These are phyloP conservation scores for Porcisia deanei DNA, from an alignment of 208 protist species.

Conservation along the genomic window DNA sequence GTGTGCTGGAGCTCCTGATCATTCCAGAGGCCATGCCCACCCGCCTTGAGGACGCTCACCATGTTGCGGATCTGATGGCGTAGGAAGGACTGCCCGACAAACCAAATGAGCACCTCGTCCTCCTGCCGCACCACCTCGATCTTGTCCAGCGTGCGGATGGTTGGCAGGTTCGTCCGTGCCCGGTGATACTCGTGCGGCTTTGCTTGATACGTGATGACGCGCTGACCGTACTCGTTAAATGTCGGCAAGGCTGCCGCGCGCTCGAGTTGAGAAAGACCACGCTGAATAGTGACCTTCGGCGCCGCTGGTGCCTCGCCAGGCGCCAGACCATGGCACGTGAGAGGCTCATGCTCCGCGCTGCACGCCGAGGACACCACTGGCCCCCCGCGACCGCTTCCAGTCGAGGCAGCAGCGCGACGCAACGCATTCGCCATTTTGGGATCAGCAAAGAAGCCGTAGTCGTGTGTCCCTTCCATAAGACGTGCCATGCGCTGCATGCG, in stretches of 20 bases:
- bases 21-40: conserved; percentile 80
- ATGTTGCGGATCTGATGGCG: conserved; percentile 90
- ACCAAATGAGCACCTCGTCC: conserved; percentile 89
- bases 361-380: conserved; percentile 39
- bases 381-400: conserved; percentile 8
- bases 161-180: conserved; percentile 75
- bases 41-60: conserved; percentile 81
- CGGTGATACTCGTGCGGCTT: conserved; percentile 70
- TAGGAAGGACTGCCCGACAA: conserved; percentile 82
- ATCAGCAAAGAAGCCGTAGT: conserved; percentile 88
- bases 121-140: conserved; percentile 86
- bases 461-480: conserved; percentile 72
- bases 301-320: conserved; percentile 37
- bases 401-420: conserved; percentile 49
- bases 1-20: conserved; percentile 79
- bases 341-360: conserved; percentile 53
- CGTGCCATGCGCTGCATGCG: conserved; percentile 82
- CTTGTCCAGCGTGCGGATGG: conserved; percentile 79
- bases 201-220: conserved; percentile 57
- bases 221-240: conserved; percentile 85
- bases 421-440: conserved; percentile 87
- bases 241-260: conserved; percentile 77
- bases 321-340: conserved; percentile 35
- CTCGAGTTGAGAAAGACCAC: conserved; percentile 62
- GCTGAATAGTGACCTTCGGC: conserved; percentile 61